Conservation (phyloP, 345 rosid species). For the Heritiera fomes region DNA sequence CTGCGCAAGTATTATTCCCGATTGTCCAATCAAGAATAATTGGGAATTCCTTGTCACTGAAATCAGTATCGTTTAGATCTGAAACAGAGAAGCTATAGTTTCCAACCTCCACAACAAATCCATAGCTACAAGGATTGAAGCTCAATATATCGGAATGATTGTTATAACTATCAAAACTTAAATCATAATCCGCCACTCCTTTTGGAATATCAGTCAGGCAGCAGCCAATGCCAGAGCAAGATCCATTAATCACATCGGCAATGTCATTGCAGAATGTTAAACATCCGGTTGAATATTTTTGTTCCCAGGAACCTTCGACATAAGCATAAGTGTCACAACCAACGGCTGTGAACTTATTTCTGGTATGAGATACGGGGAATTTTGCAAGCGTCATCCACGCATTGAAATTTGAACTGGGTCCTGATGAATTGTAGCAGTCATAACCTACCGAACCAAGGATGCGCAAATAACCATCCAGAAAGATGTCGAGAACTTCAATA, state of each 20-base stretch:
- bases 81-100: neutral
- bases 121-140: too few relatives aligned
- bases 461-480: conserved; percentile 23
- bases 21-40: conserved; percentile 38
- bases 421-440: neutral
- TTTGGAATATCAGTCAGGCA: too few relatives aligned
- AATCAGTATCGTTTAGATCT: conserved; percentile 13
- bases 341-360: too few relatives aligned
- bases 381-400: neutral
- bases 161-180: too few relatives aligned
- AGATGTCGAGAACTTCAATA: conserved; percentile 16
- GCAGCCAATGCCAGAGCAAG: conserved; percentile 45
- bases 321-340: too few relatives aligned
- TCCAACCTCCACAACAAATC: conserved; percentile 13
- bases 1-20: conserved; percentile 23
- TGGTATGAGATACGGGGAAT: neutral
- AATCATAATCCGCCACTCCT: too few relatives aligned
- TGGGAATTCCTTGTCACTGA: neutral
- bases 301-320: neutral
- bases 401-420: neutral
- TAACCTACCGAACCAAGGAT: neutral
- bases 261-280: conserved; percentile 28
- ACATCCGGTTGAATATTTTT: conserved; percentile 34
- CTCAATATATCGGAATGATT: too few relatives aligned
- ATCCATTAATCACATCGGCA: neutral